phyloP scores from a whole-genome alignment of 441 rosid genomes.

The Bruguiera hainesii region DNA sequence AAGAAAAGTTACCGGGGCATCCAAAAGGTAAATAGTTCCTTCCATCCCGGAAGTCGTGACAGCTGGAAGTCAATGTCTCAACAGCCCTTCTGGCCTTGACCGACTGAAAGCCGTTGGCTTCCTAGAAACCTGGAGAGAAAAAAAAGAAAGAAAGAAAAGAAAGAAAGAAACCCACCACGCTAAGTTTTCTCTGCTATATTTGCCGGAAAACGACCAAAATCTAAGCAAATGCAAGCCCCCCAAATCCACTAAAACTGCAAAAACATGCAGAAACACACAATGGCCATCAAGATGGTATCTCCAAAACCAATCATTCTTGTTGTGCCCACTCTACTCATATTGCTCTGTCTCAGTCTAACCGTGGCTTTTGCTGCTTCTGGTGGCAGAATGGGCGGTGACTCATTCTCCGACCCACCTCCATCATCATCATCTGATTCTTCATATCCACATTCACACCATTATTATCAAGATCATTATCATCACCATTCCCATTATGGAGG shows the following conservation, averaged over 20 bases:
- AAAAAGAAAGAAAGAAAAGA: too few relatives aligned
- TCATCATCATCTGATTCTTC: constrained; percentile 21
- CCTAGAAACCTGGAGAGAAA: not conserved
- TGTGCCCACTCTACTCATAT: not conserved
- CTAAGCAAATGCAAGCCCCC: not conserved
- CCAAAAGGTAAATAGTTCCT: too few relatives aligned
- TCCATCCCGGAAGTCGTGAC: too few relatives aligned
- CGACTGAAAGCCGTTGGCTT: not conserved
- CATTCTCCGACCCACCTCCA: constrained; percentile 48
- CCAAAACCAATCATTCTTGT: not conserved
- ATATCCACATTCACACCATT: constrained; percentile 20
- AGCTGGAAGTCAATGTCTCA: too few relatives aligned
- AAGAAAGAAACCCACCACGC: not conserved
- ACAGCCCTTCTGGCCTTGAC: not conserved
- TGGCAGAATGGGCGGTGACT: constrained; percentile 64
- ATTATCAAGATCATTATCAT: not conserved
- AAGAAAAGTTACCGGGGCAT: too few relatives aligned
- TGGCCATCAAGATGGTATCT: not conserved
- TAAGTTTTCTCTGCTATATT: not conserved
- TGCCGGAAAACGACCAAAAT: too few relatives aligned
- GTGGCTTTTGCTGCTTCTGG: constrained; percentile 66
- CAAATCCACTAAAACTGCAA: not conserved
- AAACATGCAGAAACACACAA: not conserved
- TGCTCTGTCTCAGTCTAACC: not conserved
- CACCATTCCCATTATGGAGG: not conserved